Base-by-base conservation (phyloP, 2,329 filamentous ascomycete species). In the Emericellopsis atlantica region DNA sequence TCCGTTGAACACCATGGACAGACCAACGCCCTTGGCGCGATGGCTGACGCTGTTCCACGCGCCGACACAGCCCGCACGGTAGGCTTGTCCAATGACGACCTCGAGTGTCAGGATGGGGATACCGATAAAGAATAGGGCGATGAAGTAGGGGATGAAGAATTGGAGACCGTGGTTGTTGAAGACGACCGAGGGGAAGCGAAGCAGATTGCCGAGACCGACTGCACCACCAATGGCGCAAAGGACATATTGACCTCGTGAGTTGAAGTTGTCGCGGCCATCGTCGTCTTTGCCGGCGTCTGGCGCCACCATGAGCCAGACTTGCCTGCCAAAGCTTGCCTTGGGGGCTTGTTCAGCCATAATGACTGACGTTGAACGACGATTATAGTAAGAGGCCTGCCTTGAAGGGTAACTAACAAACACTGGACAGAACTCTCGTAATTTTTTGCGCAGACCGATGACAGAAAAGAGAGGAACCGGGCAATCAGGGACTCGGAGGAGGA, bases 1-100 rank as follows among this genome's bases (percentile, higher is more conserved):
- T 39, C 67, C 64, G 39, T 70, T 66, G 39, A 72, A 62, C 10
- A 73, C 60, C 10, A 68, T 61, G 0, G 63, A 64, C 26, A 75
- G 51, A 0, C 71, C 72, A 1, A 70, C 63, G 2, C 71, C 72
- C 48, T 68, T 71, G 6, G 72, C 53, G 4, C 69, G 59, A 16
- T 55, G 50, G 47, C 72, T 65, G 42, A 72, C 58, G 29, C 67
- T 69, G 48, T 67, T 64, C 48, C 58, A 73, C 1, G 70, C 68
- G 23, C 71, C 62, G 12, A 71, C 64, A 1, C 59, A 63, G 12
- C 69, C 69, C 21, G 66, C 68, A 4, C 70, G 67, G 45, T 73
- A 73, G 1, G 69, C 69, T 43, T 74, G 82, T 38, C 84, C 84
- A 29, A 84, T 83, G 31, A 80, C 80, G 39, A 74, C 70, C 45